Base-by-base conservation (phyloP, 139 green algal genomes). In the Parachlorella kessleri region DNA sequence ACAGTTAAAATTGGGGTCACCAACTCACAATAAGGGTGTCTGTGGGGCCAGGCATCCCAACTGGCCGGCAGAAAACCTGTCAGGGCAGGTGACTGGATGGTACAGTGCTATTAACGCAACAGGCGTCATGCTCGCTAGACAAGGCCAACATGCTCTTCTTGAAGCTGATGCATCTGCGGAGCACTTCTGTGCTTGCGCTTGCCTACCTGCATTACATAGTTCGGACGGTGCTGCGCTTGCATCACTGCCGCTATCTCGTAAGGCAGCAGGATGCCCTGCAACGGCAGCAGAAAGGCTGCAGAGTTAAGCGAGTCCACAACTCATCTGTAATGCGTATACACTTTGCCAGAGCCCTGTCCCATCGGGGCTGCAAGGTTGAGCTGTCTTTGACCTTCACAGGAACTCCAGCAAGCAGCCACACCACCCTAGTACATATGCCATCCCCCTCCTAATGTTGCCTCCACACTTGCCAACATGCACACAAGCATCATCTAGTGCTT, bases 191-290 rank as follows among this genome's bases (percentile, higher is more conserved):
- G n/a, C n/a, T n/a, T n/a, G n/a, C n/a, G 3, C 48, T 37, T 23
- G 9, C 26, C 18, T 6, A 75, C 74, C 74, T 79, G 74, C 63
- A 79, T 39, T 38, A 30, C 54, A 59, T 79, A 79, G 74, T 66
- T 73, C n/a, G 86, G 86, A 18, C 79, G 38, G 73, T 90, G 86
- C 1, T 53, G 8, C 3, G 86, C 55, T 1, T 55, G 35, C 69
- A 90, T 7, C 24, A 90, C 59, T 3, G 53, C 41, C 8, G 32
- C 55, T n/a, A 84, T 28, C 55, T 90, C 86, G 6, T 69, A 18
- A 1, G 69, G 66, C 26, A 8, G 41, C 38, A 90, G 64, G 18
- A 82, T 73, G 2, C 48, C 73, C 70, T 79, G 71, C 73, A n/a
- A n/a, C n/a, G 72, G 48, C 48, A 59, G 48, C 14, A 59, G 48